Percentiles rank a stretch among this genome's conserved stretches.
Evolutionary conservation across 345 rosid species (phyloP).

Genomic region (Eucalyptus lansdowneana): DNA sequence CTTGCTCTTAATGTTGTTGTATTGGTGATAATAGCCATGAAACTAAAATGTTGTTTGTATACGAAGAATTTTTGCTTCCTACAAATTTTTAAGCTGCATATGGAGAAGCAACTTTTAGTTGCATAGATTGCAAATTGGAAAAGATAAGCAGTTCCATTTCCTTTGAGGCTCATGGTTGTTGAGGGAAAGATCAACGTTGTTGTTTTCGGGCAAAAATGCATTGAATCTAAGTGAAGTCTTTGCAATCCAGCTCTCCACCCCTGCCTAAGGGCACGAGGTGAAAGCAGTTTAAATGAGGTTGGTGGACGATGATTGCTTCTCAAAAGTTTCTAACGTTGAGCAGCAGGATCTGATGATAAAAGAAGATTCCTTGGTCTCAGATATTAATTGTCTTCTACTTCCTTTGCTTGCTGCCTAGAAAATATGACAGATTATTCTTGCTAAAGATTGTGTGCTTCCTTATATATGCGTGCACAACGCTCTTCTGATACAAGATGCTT

Average conservation of each 20-base stretch:
- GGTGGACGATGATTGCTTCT: not conserved
- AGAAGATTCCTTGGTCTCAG: not conserved
- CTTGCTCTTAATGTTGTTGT: not conserved
- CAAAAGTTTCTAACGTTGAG: not conserved
- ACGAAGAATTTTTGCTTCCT: not conserved
- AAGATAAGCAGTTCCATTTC: not conserved
- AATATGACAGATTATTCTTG: not conserved
- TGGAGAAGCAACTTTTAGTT: not conserved
- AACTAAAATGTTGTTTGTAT: not conserved
- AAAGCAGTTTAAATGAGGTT: not conserved
- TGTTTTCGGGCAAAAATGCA: not conserved
- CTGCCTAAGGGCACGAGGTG: not conserved
- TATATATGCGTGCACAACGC: not conserved
- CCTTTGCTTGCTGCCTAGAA: not conserved
- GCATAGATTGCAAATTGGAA: not conserved
- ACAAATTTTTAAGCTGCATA: not conserved
- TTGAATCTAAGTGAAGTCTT: not conserved
- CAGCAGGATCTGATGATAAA: not conserved
- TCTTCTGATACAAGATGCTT: not conserved
- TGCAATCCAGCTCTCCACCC: not conserved
- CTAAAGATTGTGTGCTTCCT: not conserved
- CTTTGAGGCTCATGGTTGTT: not conserved
- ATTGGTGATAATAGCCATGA: not conserved
- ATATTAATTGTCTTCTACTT: not conserved
- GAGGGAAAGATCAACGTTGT: not conserved